Evolutionary conservation across 768 basidiomycete species (phyloP), one percentile per base, ranked within the genome.

Genomic region (Lyophyllum semitale): DNA sequence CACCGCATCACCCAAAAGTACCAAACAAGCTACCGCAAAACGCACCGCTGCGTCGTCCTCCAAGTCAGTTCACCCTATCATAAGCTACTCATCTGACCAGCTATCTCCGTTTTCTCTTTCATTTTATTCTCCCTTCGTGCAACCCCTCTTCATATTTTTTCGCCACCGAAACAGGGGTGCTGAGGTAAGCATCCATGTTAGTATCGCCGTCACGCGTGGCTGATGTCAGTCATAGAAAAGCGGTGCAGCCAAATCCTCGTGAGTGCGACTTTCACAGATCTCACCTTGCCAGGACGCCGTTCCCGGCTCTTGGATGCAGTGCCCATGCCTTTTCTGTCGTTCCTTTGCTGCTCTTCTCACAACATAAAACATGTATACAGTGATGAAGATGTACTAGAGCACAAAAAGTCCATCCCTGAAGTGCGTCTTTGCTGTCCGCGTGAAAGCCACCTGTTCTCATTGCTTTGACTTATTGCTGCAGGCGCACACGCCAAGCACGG

Each of bases 331-430:
- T 72, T 86, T 68, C 79, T 76, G 63, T 82, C 80, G 60, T 68
- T 88, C 37, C 68, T 87, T 68, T 88, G 87, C 71, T 89, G 84
- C 67, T 76, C 76, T 70, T 81, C 85, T 80, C 75, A 81, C 73
- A 69, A 73, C 64, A 55, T 73, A 59, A 74, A 76, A 68, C 70
- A 73, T 70, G 65, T 72, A 62, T 72, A 76, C 72, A 84, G 83
- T 65, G 77, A 83, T 63, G 78, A 77, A 57, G 74, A 75, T 59
- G 67, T 33, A 32, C 29, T 68, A 25, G 63, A 61, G 17, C 61
- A 68, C 59, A 70, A 69, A 62, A 68, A 69, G 38, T 61, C 69
- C 45, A 27, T 70, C 64, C 53, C 63, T 37, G 52, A 62, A 62
- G 73, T 71, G 46, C 30, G 70, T 49, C 48, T 22, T 30, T 13